Evolutionary conservation across 1,139 yeast genomes (phyloP).

Genomic region (Wickerhamomyces sp.): DNA sequence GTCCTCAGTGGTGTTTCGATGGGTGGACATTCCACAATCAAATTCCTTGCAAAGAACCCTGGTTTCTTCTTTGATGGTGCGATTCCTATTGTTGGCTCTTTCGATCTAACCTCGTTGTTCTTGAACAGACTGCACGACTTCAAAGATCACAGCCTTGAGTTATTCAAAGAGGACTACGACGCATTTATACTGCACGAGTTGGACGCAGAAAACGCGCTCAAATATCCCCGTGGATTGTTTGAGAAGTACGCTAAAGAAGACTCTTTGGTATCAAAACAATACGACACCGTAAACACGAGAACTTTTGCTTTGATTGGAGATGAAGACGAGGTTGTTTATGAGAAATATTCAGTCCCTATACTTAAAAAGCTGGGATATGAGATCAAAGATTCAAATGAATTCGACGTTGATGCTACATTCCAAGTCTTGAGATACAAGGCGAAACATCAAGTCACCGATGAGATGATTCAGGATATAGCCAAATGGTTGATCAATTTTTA

Average conservation of each 20-base stretch:
- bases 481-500: conserved; percentile 25
- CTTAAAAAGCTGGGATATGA: conserved; percentile 4
- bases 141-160: background rate
- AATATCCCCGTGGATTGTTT: conserved; percentile 10
- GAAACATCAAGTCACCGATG: conserved; percentile 15
- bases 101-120: conserved; percentile 40
- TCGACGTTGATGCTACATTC: conserved; percentile 4
- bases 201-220: background rate
- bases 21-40: conserved; percentile 56
- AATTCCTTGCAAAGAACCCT: conserved; percentile 40
- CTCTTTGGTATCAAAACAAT: conserved; percentile 4
- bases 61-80: conserved; percentile 33
- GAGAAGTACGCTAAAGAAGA: conserved; percentile 12
- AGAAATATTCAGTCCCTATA: conserved; percentile 10
- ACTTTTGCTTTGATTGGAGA: conserved; percentile 18
- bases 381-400: background rate
- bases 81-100: conserved; percentile 45
- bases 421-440: conserved; percentile 14
- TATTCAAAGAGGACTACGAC: conserved; percentile 1
- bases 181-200: background rate
- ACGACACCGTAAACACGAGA: conserved; percentile 5
- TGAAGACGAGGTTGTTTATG: conserved; percentile 12
- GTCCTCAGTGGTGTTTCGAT: conserved; percentile 51
- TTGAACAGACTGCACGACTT: conserved; percentile 33
- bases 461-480: conserved; percentile 14